phyloP scores from a whole-genome alignment of 768 basidiomycete genomes.

The Hortiboletus flavorubellus region DNA sequence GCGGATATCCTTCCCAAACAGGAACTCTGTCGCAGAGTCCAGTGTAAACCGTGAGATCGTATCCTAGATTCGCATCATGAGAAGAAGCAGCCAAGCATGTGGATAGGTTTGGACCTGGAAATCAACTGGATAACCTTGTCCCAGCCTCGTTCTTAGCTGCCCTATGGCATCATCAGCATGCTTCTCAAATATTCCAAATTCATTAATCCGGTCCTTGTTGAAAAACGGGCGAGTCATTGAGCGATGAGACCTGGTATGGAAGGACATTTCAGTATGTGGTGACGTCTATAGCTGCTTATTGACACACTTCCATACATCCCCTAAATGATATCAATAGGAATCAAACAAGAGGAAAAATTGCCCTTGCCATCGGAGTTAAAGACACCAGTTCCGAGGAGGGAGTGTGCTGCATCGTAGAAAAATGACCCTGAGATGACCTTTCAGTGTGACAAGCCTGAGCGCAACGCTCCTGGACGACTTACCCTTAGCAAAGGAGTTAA shows the following conservation, averaged over 20 bases:
- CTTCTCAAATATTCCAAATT: slow-evolving; percentile 53
- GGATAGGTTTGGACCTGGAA: slow-evolving; percentile 41
- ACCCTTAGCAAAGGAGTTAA: slow-evolving; percentile 40
- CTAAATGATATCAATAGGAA: slow-evolving; percentile 21
- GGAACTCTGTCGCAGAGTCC: slow-evolving; percentile 57
- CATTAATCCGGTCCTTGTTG: slow-evolving; percentile 47
- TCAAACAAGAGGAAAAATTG: not conserved
- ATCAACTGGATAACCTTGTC: slow-evolving; percentile 49
- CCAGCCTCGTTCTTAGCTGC: slow-evolving; percentile 41
- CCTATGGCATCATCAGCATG: slow-evolving; percentile 48
- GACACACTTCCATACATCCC: slow-evolving; percentile 53
- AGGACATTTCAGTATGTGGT: not conserved
- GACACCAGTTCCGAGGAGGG: slow-evolving; percentile 51
- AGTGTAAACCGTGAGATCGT: slow-evolving; percentile 55
- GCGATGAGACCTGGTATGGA: not conserved
- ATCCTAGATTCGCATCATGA: slow-evolving; percentile 35
- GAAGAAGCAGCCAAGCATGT: not conserved
- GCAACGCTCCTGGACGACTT: not conserved
- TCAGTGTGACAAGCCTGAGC: slow-evolving; percentile 14
- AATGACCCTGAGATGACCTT: slow-evolving; percentile 11
- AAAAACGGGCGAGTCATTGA: slow-evolving; percentile 59
- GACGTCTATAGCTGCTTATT: not conserved
- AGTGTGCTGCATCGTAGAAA: slow-evolving; percentile 2
- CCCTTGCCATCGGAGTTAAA: slow-evolving; percentile 51
- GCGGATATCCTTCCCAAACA: slow-evolving; percentile 49